Evolutionary conservation across 768 basidiomycete genomes (phyloP), one percentile per base, ranked within the genome.

Genomic region (Tricholoma hemisulphureum): DNA sequence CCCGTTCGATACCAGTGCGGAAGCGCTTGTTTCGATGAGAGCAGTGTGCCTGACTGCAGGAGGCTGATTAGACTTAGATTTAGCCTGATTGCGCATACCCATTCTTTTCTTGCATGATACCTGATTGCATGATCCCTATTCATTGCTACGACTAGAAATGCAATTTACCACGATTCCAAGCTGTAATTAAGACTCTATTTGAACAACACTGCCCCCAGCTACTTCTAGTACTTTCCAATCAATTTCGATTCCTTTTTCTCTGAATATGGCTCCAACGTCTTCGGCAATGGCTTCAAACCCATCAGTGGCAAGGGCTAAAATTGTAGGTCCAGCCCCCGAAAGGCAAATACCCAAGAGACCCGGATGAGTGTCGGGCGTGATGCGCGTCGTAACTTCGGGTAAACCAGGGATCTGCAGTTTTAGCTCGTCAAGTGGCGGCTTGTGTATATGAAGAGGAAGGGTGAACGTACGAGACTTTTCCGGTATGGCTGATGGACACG

Each of bases 261-360:
- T 75, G 73, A 98, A 97, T 41, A 95, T 88, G 24, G 73, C 71
- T 16, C 85, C 78, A 8, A 93, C 95, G 63, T 88, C 89, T 63
- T 87, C 83, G 4, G 93, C 95, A 58, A 98, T 97, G 6, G 77
- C 77, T 45, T 94, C 91, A 64, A 91, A 98, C 23, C 88, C 87
- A 31, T 75, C 73, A 0, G 92, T 95, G 2, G 97, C 97, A 16
- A 99, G 83, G 1, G 97, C 97, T 60, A 99, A 83, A 60, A 98
- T 97, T 5, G 97, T 98, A 3, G 97, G 97, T 0, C 97, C 97
- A 4, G 97, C 97, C 6, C 97, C 97, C 2, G 96, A 98, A 31
- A 99, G 85, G 71, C 97, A 98, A 55, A 98, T 97, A 4, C 97
- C 97, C 8, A 99, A 80, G 4, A 99, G 77, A n/a, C 97, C 97